Base-by-base conservation (phyloP, 441 rosid genomes). In the Euphorbia schlechtendalii region DNA sequence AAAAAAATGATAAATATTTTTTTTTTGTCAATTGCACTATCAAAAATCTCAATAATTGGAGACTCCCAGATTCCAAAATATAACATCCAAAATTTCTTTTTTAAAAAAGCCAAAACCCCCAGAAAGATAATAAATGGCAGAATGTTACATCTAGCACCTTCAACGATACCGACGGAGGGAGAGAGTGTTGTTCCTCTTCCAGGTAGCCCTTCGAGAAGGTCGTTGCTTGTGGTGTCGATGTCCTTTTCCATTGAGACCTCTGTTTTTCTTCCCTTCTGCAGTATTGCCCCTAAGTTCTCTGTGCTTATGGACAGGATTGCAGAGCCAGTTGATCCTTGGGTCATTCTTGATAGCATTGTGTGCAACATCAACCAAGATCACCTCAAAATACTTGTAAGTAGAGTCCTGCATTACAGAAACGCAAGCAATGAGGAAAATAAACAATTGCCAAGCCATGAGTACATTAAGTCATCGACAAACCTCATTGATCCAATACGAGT, bases 401-500 rank as follows among this genome's bases (percentile, higher is more conserved):
- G 97, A 91, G 59, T 91, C 97, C 88, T 85, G n/a, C 60, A 3
- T 34, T 5, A 34, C 40, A 57, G 1, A 28, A 64, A 49, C 38
- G 38, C 59, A 32, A 10, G 32, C 13, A 69, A 60, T 63, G 32
- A n/a, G n/a, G n/a, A n/a, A n/a, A n/a, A 69, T 45, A 6, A 62
- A 6, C 25, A 20, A 1, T 1, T n/a, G n/a, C n/a, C n/a, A n/a
- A n/a, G 11, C 6, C 5, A 22, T 25, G 8, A 0, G 41, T n/a
- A 27, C 13, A 18, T 1, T 1, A 57, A 48, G 6, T 40, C 13
- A n/a, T 68, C 6, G 18, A 27, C 70, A 57, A 24, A 86, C 96
- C 98, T 91, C 96, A 68, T 94, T 94, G 66, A 91, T 71, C 99
- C 96, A 94, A 84, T 91, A 94, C 2, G 99, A 94, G 76, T 91